Evolutionary conservation across 116 monocot genomes (phyloP).

Genomic region (Zostera marina): DNA sequence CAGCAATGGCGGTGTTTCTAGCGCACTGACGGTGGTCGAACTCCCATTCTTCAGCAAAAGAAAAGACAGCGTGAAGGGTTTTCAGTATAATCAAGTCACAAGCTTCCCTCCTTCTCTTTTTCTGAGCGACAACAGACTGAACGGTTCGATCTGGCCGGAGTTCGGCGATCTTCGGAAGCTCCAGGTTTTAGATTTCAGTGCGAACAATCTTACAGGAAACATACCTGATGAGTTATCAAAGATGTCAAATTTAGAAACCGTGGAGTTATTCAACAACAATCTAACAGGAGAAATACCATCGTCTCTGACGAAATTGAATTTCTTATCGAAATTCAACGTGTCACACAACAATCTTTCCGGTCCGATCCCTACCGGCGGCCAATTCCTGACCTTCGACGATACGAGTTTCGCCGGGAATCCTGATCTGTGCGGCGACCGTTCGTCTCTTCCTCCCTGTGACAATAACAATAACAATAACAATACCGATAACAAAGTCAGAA

Average conservation of each 20-base stretch:
- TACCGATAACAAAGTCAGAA: no score
- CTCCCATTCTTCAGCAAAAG: conserved; percentile 53
- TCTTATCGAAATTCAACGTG: conserved; percentile 56
- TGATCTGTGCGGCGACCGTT: conserved; percentile 10
- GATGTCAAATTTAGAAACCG: conserved; percentile 46
- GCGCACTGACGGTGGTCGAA: background rate
- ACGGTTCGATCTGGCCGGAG: conserved; percentile 33
- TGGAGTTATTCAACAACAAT: conserved; percentile 51
- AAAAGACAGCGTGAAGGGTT: conserved; percentile 20
- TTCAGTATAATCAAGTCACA: conserved; percentile 57
- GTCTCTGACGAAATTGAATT: conserved; percentile 39
- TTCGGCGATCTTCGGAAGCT: conserved; percentile 41
- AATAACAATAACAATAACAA: no score
- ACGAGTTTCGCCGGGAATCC: conserved; percentile 38
- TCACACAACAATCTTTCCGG: conserved; percentile 47
- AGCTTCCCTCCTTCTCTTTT: conserved; percentile 59
- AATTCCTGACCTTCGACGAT: conserved; percentile 25
- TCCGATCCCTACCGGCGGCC: conserved; percentile 28
- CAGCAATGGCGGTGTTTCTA: background rate
- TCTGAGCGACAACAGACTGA: conserved; percentile 34
- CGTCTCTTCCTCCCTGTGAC: background rate
- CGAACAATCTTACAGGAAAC: conserved; percentile 35
- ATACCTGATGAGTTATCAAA: conserved; percentile 45
- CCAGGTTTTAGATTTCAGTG: conserved; percentile 40
- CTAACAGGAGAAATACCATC: conserved; percentile 46